Conservation (phyloP, 768 basidiomycete genomes). For the Macrolepiota fuliginosa region DNA sequence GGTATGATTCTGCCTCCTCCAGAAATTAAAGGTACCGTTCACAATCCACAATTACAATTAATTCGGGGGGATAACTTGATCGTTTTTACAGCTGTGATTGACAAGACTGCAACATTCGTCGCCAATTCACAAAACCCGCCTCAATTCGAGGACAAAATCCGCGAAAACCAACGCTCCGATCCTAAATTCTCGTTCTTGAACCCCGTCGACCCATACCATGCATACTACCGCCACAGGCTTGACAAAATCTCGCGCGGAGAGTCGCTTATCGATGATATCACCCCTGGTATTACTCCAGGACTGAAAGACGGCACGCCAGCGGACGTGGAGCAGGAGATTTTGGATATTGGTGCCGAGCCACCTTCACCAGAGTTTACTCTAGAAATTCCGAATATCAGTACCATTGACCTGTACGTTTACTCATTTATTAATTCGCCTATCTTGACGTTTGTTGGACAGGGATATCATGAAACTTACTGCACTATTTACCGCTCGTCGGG, state of each 20-base stretch:
- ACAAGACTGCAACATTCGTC: slow-evolving; percentile 89
- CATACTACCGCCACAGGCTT: slow-evolving; percentile 93
- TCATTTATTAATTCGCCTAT: neutral
- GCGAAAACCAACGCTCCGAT: slow-evolving; percentile 93
- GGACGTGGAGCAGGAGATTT: slow-evolving; percentile 39
- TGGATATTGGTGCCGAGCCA: slow-evolving; percentile 73
- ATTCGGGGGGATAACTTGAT: neutral
- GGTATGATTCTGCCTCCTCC: slow-evolving; percentile 95
- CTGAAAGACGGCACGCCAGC: neutral
- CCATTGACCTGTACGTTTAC: slow-evolving; percentile 83
- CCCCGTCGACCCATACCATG: slow-evolving; percentile 96
- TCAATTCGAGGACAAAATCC: slow-evolving; percentile 95
- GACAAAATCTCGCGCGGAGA: slow-evolving; percentile 80
- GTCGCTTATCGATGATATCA: slow-evolving; percentile 52
- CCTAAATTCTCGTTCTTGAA: slow-evolving; percentile 99
- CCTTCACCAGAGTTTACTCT: slow-evolving; percentile 80
- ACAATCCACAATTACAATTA: slow-evolving; percentile 3
- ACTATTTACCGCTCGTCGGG: slow-evolving; percentile 90
- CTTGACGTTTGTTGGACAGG: slow-evolving; percentile 34
- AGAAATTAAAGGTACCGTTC: slow-evolving; percentile 79
- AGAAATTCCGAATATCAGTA: slow-evolving; percentile 82
- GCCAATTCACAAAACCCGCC: slow-evolving; percentile 92
- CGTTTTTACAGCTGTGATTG: slow-evolving; percentile 72
- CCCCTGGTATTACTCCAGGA: slow-evolving; percentile 18
- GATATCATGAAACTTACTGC: slow-evolving; percentile 97